Conservation (phyloP, 1,284 basidiomycete genomes). For the Peniophora sp. region DNA sequence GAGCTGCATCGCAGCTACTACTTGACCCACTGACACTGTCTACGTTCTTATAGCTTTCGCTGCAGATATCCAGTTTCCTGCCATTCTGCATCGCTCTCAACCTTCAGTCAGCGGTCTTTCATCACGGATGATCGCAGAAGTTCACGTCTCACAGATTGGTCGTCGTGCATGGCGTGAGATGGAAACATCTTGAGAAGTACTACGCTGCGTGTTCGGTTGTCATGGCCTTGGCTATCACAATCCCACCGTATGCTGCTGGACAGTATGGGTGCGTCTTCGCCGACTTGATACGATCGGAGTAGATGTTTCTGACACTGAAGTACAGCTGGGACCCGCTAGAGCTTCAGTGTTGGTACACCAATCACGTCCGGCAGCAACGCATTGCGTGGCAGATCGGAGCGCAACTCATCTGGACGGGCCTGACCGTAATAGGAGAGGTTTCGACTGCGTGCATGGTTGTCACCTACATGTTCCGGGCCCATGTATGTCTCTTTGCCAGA, state of each 20-base stretch:
- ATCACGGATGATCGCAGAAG: neutral
- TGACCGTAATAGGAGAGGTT: neutral
- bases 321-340: neutral
- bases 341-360: slow-evolving; percentile 1
- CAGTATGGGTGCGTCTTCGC: slow-evolving; percentile 2
- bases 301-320: too few relatives aligned
- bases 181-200: neutral
- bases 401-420: slow-evolving; percentile 1
- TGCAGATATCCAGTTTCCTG: slow-evolving; percentile 2
- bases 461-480: neutral
- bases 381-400: slow-evolving; percentile 2
- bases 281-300: too few relatives aligned
- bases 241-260: slow-evolving; percentile 1
- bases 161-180: neutral
- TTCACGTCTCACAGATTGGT: neutral
- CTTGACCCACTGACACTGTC: neutral
- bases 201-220: neutral
- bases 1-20: neutral
- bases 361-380: neutral
- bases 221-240: neutral
- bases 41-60: neutral
- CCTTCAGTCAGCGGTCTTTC: neutral
- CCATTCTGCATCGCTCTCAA: slow-evolving; percentile 3
- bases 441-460: neutral
- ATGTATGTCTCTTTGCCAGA: too few relatives aligned